Percentiles rank a stretch among this genome's conserved stretches.
phyloP scores from a whole-genome alignment of 345 rosid genomes.

The Salix koriyanagi region DNA sequence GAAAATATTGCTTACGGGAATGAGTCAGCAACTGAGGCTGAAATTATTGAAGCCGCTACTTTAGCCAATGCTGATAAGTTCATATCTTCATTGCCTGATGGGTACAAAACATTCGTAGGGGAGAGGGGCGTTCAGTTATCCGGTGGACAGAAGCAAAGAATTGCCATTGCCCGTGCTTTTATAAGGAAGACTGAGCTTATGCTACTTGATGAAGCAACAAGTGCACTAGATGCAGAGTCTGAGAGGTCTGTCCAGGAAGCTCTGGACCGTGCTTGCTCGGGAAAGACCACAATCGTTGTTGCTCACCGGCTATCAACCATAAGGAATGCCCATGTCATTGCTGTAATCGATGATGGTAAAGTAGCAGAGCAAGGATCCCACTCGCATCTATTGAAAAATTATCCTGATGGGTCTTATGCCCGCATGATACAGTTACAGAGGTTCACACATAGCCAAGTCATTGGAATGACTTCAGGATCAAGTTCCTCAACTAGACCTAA shows the following conservation, averaged over 20 bases:
- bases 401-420: slow-evolving; percentile 82
- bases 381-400: slow-evolving; percentile 68
- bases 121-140: slow-evolving; percentile 93
- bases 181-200: slow-evolving; percentile 80
- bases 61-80: slow-evolving; percentile 87
- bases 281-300: slow-evolving; percentile 84
- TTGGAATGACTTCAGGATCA: slow-evolving; percentile 78
- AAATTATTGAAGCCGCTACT: slow-evolving; percentile 89
- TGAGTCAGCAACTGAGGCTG: slow-evolving; percentile 78
- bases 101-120: slow-evolving; percentile 79
- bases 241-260: slow-evolving; percentile 95
- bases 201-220: slow-evolving; percentile 96
- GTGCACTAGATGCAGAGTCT: slow-evolving; percentile 89
- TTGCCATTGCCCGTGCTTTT: slow-evolving; percentile 77
- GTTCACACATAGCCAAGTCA: slow-evolving; percentile 78
- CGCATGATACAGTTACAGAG: slow-evolving; percentile 95
- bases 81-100: slow-evolving; percentile 71
- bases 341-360: slow-evolving; percentile 88
- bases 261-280: slow-evolving; percentile 82
- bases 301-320: slow-evolving; percentile 88
- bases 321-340: slow-evolving; percentile 79
- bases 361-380: slow-evolving; percentile 96
- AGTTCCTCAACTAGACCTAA: slow-evolving; percentile 61
- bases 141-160: slow-evolving; percentile 95
- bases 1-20: slow-evolving; percentile 95